Percentiles rank a stretch among this genome's conserved stretches.
phyloP scores from a whole-genome alignment of 345 rosid species.

The Rubroshorea leprosula region DNA sequence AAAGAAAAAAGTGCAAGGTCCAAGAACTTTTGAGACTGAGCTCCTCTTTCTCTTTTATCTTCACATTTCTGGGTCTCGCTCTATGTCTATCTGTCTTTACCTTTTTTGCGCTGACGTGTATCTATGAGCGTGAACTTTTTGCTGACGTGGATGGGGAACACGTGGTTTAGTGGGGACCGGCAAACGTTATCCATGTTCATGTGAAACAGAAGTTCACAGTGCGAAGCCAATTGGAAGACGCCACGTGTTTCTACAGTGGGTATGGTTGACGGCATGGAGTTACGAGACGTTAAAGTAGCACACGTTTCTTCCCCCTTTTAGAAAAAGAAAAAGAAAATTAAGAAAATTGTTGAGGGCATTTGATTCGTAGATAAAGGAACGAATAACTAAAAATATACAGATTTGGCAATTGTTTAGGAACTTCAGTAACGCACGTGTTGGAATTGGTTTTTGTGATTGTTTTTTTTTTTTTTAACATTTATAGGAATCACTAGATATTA shows the following conservation, averaged over 20 bases:
- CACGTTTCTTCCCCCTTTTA: too few species aligned
- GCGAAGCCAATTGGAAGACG: not conserved
- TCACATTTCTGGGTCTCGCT: slow-evolving; percentile 2
- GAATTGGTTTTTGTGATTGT: too few species aligned
- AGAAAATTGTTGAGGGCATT: too few species aligned
- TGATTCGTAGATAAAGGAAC: too few species aligned
- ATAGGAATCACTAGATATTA: too few species aligned
- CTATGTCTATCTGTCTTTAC: not conserved
- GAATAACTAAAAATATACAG: too few species aligned
- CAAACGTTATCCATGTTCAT: slow-evolving; percentile 43
- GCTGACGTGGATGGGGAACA: slow-evolving; percentile 33
- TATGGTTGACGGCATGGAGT: not conserved
- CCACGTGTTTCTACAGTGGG: not conserved
- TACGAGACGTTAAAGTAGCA: too few species aligned
- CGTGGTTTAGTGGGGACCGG: slow-evolving; percentile 32
- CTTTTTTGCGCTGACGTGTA: slow-evolving; percentile 33
- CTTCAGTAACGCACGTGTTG: too few species aligned
- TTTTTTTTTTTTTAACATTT: too few species aligned
- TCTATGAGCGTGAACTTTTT: slow-evolving; percentile 30
- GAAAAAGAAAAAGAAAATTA: too few species aligned
- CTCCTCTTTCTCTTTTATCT: slow-evolving; percentile 7
- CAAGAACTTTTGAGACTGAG: not conserved
- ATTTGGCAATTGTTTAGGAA: too few species aligned
- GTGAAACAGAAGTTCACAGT: slow-evolving; percentile 30
- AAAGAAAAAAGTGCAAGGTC: not conserved